phyloP scores from a whole-genome alignment of 2,329 filamentous ascomycete genomes.

The Gliomastix tumulicola region DNA sequence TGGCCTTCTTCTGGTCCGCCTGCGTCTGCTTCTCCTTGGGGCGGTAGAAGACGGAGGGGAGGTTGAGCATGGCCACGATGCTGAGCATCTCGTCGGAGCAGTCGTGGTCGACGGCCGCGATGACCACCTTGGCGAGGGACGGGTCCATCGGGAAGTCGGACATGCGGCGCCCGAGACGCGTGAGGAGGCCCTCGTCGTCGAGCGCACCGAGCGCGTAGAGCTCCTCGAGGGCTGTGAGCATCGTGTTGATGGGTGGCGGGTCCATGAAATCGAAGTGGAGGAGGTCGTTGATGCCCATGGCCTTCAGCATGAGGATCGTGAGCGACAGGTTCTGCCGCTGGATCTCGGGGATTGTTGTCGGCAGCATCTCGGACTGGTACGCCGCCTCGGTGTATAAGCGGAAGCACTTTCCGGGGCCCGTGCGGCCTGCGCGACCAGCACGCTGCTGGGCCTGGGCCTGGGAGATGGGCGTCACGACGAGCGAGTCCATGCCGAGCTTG shows the following conservation, averaged over 20 bases:
- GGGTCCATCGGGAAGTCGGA: conserved; percentile 98
- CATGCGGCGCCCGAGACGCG: conserved; percentile 90
- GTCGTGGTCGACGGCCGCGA: conserved; percentile 76
- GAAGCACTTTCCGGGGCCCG: conserved; percentile 94
- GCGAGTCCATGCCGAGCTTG: conserved; percentile 94
- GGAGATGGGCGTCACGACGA: conserved; percentile 92
- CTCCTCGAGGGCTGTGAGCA: conserved; percentile 93
- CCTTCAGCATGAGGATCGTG: conserved; percentile 96
- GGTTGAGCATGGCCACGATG: conserved; percentile 90
- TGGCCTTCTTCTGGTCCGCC: conserved; percentile 94
- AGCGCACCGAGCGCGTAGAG: conserved; percentile 86
- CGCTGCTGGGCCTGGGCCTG: conserved; percentile 95
- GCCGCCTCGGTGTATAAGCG: conserved; percentile 91
- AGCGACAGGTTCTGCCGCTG: conserved; percentile 88
- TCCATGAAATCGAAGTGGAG: conserved; percentile 99
- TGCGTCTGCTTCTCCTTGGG: conserved; percentile 96
- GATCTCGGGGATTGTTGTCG: conserved; percentile 93
- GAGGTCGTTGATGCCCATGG: conserved; percentile 97
- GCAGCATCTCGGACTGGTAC: conserved; percentile 94
- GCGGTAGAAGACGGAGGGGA: conserved; percentile 83
- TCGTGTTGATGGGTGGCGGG: conserved; percentile 92
- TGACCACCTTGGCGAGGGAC: conserved; percentile 81
- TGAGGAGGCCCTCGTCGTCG: conserved; percentile 91
- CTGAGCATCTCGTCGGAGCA: conserved; percentile 93
- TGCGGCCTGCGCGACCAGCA: conserved; percentile 86